A percentile compares a stretch with the other conserved stretches of the same genome.
Conservation (phyloP, 495 filamentous ascomycete species). For the Cryomyces minteri region DNA sequence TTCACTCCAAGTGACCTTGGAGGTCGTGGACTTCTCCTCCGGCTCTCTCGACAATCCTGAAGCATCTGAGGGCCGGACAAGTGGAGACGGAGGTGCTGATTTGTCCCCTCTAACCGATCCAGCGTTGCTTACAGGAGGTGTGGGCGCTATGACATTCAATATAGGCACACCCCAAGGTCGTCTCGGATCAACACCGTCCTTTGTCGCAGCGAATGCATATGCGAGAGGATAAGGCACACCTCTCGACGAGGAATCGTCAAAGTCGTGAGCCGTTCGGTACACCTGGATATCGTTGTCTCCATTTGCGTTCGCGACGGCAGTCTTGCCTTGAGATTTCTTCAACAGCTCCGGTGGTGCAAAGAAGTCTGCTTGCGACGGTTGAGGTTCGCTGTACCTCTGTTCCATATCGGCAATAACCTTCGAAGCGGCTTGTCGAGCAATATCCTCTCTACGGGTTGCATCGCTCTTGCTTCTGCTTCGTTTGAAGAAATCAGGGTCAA, state of each 20-base stretch:
- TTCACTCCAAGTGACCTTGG: conserved; percentile 22
- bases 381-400: conserved; percentile 3
- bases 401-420: conserved; percentile 8
- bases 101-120: conserved; percentile 5
- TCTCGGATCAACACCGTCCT: conserved; percentile 1
- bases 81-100: conserved; percentile 8
- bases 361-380: conserved; percentile 10
- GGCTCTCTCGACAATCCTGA: neutral
- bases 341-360: conserved; percentile 7
- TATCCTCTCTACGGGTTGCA: neutral
- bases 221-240: conserved; percentile 8
- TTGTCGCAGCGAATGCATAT: conserved; percentile 9
- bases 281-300: conserved; percentile 11
- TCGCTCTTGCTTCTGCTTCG: conserved; percentile 3
- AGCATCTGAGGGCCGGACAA: conserved; percentile 2
- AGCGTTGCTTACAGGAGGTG: conserved; percentile 14
- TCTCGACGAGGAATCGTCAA: conserved; percentile 1
- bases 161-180: conserved; percentile 15
- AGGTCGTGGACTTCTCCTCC: neutral
- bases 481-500: conserved; percentile 19
- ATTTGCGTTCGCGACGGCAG: neutral
- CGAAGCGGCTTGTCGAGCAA: conserved; percentile 4
- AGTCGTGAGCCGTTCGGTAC: conserved; percentile 1
- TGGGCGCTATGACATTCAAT: conserved; percentile 19
- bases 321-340: neutral